phyloP scores from a whole-genome alignment of 164 flowering plant genomes.

The Macadamia tetraphylla region DNA sequence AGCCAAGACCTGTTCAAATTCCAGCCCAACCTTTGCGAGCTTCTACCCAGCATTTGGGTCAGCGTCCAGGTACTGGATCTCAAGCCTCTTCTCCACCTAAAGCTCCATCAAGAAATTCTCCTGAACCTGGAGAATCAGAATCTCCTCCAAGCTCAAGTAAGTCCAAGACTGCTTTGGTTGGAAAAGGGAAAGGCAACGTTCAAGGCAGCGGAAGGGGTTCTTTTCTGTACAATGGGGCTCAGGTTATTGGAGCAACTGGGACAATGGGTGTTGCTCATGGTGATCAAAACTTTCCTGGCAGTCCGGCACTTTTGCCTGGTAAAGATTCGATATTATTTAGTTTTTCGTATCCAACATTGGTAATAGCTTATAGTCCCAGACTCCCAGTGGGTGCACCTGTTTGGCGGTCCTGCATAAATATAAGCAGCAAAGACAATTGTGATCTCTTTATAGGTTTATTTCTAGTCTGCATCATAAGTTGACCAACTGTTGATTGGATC shows the following conservation, averaged over 20 bases:
- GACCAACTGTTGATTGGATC: not conserved
- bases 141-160: conserved; percentile 51
- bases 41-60: conserved; percentile 43
- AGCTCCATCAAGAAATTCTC: conserved; percentile 32
- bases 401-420: too few species aligned
- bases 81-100: conserved; percentile 66
- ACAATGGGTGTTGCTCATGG: conserved; percentile 57
- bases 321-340: not conserved
- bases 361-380: not conserved
- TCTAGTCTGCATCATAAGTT: too few species aligned
- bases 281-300: conserved; percentile 69
- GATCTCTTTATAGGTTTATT: too few species aligned
- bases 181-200: conserved; percentile 45
- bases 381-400: too few species aligned
- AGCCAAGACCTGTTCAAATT: conserved; percentile 39
- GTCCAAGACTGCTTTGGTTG: conserved; percentile 52
- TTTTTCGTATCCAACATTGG: not conserved
- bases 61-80: conserved; percentile 41
- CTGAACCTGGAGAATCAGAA: conserved; percentile 51
- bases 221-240: conserved; percentile 62
- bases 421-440: too few species aligned
- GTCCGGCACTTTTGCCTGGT: conserved; percentile 86
- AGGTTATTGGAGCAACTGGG: conserved; percentile 65
- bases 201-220: conserved; percentile 73
- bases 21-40: conserved; percentile 36